These are phyloP conservation scores for Nicotiana noctiflora DNA, from an alignment of 257 asterid species.

Conservation along the genomic window DNA sequence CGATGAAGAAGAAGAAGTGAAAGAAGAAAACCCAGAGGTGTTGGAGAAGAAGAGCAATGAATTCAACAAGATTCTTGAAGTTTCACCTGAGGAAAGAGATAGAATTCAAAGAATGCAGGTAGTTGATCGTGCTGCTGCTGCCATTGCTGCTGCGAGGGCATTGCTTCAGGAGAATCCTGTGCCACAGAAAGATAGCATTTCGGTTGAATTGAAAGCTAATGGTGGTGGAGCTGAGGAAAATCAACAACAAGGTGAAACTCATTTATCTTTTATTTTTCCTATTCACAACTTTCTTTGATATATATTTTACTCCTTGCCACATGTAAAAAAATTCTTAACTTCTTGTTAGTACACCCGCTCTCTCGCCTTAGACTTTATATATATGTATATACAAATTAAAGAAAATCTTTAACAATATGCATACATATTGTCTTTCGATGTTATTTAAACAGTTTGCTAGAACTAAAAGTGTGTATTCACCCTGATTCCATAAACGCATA, in stretches of 20 bases:
- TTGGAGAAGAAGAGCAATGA: constrained; percentile 54
- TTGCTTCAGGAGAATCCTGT: constrained; percentile 48
- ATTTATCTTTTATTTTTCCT: neutral
- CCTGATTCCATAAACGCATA: too few species aligned
- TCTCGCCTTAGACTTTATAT: too few species aligned
- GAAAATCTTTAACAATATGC: too few species aligned
- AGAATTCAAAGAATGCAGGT: constrained; percentile 82
- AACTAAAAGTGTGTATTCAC: too few species aligned
- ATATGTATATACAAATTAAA: too few species aligned
- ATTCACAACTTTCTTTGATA: neutral
- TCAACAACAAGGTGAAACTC: constrained; percentile 35
- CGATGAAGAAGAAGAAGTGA: constrained; percentile 13
- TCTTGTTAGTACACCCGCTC: too few species aligned
- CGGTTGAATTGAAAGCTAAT: constrained; percentile 18
- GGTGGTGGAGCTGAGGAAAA: constrained; percentile 18
- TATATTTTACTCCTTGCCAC: too few species aligned
- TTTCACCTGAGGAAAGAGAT: constrained; percentile 66
- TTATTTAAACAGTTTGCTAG: too few species aligned
- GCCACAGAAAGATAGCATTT: constrained; percentile 20
- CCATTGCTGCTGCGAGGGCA: constrained; percentile 82
- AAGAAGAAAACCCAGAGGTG: constrained; percentile 29
- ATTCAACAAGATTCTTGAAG: constrained; percentile 67
- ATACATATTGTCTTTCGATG: too few species aligned
- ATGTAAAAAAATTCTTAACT: too few species aligned
- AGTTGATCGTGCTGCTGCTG: constrained; percentile 97